A percentile compares a stretch with the other conserved stretches of the same genome.
Conservation (phyloP, 208 protist species). For the Spongospora subterranea region DNA sequence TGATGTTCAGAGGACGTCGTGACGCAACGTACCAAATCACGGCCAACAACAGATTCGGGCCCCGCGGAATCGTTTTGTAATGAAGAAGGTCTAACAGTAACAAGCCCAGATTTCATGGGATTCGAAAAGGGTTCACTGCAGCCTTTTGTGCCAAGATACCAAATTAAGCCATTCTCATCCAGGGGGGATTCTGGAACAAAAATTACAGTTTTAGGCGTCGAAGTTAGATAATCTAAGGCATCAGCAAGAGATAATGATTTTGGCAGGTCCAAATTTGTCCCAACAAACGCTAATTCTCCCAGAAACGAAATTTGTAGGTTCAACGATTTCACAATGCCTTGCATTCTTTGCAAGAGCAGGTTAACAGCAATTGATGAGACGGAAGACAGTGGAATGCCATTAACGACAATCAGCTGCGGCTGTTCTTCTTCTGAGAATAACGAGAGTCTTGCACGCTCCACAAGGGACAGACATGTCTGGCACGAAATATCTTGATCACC, state of each 20-base stretch:
- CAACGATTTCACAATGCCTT: background rate
- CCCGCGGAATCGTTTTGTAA: constrained; percentile 8
- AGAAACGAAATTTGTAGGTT: background rate
- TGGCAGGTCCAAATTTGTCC: constrained; percentile 3
- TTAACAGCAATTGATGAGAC: background rate
- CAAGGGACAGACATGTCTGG: background rate
- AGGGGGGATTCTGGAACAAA: background rate
- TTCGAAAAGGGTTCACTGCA: background rate
- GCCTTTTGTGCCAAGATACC: constrained; percentile 16
- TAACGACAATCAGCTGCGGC: constrained; percentile 31
- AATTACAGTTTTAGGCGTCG: background rate
- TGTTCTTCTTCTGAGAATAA: background rate
- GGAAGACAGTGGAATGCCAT: background rate
- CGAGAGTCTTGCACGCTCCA: background rate
- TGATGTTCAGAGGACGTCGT: constrained; percentile 36
- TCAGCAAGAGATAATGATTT: background rate
- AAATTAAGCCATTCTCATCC: constrained; percentile 13
- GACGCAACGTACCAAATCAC: constrained; percentile 6
- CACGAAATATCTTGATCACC: background rate
- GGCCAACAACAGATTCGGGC: constrained; percentile 16
- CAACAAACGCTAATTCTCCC: background rate
- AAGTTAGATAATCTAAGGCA: background rate
- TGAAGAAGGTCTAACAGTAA: background rate
- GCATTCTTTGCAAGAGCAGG: background rate
- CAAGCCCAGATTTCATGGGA: background rate